phyloP scores from a whole-genome alignment of 2,329 filamentous ascomycete species.

The Dothidotthia symphoricarpi region DNA sequence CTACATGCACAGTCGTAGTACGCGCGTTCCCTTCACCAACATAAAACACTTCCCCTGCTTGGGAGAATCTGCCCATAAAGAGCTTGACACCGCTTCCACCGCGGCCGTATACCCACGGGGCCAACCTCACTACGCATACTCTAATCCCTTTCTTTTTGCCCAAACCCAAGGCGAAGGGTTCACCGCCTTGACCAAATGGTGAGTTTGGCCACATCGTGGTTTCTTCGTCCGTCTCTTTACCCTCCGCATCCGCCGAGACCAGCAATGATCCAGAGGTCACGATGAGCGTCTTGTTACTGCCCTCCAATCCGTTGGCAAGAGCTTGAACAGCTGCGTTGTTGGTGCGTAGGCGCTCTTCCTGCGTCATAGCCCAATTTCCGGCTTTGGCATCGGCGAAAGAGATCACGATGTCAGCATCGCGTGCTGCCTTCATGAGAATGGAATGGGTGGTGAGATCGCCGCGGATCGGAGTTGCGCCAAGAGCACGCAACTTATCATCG shows the following conservation, averaged over 20 bases:
- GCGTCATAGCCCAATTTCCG: slow-evolving; percentile 6
- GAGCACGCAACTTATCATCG: slow-evolving; percentile 38
- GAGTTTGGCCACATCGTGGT: slow-evolving; percentile 11
- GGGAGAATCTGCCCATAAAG: slow-evolving; percentile 38
- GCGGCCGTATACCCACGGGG: slow-evolving; percentile 49
- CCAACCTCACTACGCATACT: slow-evolving; percentile 42
- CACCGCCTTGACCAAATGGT: slow-evolving; percentile 43
- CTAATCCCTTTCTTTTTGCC: no score
- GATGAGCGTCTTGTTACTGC: slow-evolving; percentile 41
- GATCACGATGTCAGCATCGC: slow-evolving; percentile 46
- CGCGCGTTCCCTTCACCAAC: slow-evolving; percentile 22
- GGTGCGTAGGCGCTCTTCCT: slow-evolving; percentile 21
- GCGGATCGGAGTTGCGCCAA: slow-evolving; percentile 44
- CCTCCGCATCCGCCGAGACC: slow-evolving; percentile 21
- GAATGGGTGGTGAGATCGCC: slow-evolving; percentile 44
- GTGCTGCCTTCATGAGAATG: slow-evolving; percentile 39
- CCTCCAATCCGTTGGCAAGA: slow-evolving; percentile 38
- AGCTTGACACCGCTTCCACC: slow-evolving; percentile 37
- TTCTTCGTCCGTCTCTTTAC: slow-evolving; percentile 32
- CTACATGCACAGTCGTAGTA: slow-evolving; percentile 44
- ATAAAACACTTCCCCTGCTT: slow-evolving; percentile 20
- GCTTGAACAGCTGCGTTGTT: slow-evolving; percentile 43
- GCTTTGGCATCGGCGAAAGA: slow-evolving; percentile 38
- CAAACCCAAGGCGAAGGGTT: slow-evolving; percentile 49
- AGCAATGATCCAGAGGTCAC: slow-evolving; percentile 37